These are phyloP conservation scores for Ogataea salicorniae DNA, from an alignment of 805 yeast genomes.

Conservation along the genomic window DNA sequence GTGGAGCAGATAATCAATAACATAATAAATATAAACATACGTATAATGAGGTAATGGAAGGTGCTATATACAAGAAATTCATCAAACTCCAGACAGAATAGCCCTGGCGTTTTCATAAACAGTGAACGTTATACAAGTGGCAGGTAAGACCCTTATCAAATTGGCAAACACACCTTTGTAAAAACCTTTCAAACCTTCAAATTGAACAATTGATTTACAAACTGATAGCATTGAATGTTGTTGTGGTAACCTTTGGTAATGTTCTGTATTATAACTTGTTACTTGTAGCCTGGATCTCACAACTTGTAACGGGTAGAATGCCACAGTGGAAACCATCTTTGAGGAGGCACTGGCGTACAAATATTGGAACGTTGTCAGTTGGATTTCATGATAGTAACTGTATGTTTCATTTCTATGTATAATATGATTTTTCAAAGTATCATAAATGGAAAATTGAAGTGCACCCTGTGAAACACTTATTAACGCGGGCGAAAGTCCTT, in stretches of 20 bases:
- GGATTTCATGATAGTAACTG: slow-evolving; percentile 7
- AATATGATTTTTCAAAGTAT: slow-evolving; percentile 52
- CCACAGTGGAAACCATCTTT: slow-evolving; percentile 60
- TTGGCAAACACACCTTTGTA: slow-evolving; percentile 83
- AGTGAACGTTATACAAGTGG: slow-evolving; percentile 85
- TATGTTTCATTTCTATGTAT: slow-evolving; percentile 5
- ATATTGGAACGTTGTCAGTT: slow-evolving; percentile 49
- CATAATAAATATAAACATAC: no score
- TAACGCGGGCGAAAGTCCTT: slow-evolving; percentile 72
- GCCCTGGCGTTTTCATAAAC: slow-evolving; percentile 65
- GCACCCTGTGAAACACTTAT: slow-evolving; percentile 88
- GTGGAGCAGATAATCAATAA: no score
- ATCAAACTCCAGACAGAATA: slow-evolving; percentile 6
- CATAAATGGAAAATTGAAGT: slow-evolving; percentile 81
- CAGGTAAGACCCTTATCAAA: slow-evolving; percentile 78
- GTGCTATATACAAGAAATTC: no score
- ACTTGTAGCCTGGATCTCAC: slow-evolving; percentile 70
- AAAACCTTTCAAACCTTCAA: slow-evolving; percentile 62
- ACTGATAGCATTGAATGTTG: slow-evolving; percentile 29
- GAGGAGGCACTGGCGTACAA: slow-evolving; percentile 62
- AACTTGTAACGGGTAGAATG: slow-evolving; percentile 82
- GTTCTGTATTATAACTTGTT: slow-evolving; percentile 26
- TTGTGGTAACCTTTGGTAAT: slow-evolving; percentile 1
- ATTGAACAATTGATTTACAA: slow-evolving; percentile 33
- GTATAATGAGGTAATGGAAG: no score